These are phyloP conservation scores for Exophiala bonariae DNA, from an alignment of 2,329 filamentous ascomycete genomes.

Conservation along the genomic window DNA sequence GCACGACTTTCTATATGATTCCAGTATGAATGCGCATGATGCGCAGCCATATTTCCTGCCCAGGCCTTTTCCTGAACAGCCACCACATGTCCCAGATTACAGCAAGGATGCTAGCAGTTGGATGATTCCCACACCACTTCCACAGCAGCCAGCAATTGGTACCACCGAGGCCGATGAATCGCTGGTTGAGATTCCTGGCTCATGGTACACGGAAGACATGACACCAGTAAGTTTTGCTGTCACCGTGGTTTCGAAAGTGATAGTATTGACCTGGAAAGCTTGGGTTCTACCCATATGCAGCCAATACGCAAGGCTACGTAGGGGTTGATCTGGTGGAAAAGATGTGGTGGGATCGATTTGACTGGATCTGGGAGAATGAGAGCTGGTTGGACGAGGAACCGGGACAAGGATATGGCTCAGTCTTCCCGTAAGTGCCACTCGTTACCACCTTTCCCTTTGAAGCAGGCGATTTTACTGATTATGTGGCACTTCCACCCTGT, in stretches of 20 bases:
- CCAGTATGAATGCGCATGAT: slow-evolving; percentile 52
- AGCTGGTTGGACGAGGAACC: slow-evolving; percentile 28
- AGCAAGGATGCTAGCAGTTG: slow-evolving; percentile 41
- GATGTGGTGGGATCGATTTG: slow-evolving; percentile 62
- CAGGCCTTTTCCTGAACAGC: slow-evolving; percentile 29
- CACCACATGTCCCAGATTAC: slow-evolving; percentile 43
- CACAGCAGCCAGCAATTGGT: slow-evolving; percentile 21
- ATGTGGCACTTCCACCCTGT: slow-evolving; percentile 1
- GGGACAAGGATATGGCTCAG: slow-evolving; percentile 26
- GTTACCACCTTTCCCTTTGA: slow-evolving; percentile 6
- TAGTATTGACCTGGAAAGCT: slow-evolving; percentile 26
- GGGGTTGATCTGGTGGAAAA: slow-evolving; percentile 57
- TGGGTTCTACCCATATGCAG: slow-evolving; percentile 43
- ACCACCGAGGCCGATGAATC: slow-evolving; percentile 27
- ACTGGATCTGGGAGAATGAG: slow-evolving; percentile 53
- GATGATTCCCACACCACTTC: slow-evolving; percentile 43
- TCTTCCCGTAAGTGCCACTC: slow-evolving; percentile 23
- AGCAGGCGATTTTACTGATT: slow-evolving; percentile 9
- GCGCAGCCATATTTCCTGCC: slow-evolving; percentile 52
- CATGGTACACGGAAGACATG: slow-evolving; percentile 50
- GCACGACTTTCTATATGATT: slow-evolving; percentile 52
- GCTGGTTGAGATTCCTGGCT: slow-evolving; percentile 45
- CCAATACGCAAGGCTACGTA: slow-evolving; percentile 60
- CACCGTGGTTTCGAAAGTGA: not conserved
- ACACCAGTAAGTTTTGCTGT: slow-evolving; percentile 33